Conservation (phyloP, 2,329 filamentous ascomycete genomes). For the Trichoderma sp. region DNA sequence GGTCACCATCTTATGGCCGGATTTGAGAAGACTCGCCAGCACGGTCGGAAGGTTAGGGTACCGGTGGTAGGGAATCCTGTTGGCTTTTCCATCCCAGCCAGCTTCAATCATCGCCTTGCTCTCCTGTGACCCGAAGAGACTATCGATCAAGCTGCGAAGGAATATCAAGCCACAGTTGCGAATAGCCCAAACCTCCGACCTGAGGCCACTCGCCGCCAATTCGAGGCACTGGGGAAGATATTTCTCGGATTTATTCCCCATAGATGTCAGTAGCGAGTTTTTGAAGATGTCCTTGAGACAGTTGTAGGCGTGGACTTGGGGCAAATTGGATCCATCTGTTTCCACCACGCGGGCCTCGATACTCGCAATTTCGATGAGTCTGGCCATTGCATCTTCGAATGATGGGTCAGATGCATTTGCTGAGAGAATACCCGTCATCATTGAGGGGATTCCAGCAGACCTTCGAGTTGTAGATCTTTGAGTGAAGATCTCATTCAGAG, state of each 20-base stretch:
- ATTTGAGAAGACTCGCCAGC: constrained; percentile 59
- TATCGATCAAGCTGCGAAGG: constrained; percentile 79
- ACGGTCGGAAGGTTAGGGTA: constrained; percentile 64
- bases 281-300: constrained; percentile 91
- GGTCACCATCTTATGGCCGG: constrained; percentile 45
- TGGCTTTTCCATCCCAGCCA: constrained; percentile 61
- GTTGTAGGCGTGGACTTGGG: constrained; percentile 93
- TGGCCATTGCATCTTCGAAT: constrained; percentile 62
- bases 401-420: constrained; percentile 59
- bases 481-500: constrained; percentile 66
- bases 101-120: constrained; percentile 60
- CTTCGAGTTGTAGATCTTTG: constrained; percentile 81
- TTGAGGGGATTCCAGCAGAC: constrained; percentile 85
- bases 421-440: constrained; percentile 77
- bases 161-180: constrained; percentile 90
- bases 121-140: constrained; percentile 71
- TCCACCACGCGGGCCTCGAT: constrained; percentile 51
- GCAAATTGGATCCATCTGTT: constrained; percentile 64
- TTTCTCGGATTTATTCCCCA: constrained; percentile 68
- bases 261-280: constrained; percentile 68
- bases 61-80: constrained; percentile 66
- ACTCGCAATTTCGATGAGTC: constrained; percentile 58
- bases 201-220: constrained; percentile 76
- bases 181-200: constrained; percentile 85
- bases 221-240: constrained; percentile 72